Percentiles rank a stretch among this genome's conserved stretches.
Evolutionary conservation across 345 rosid species (phyloP).

Genomic region (Ceriops tagal): DNA sequence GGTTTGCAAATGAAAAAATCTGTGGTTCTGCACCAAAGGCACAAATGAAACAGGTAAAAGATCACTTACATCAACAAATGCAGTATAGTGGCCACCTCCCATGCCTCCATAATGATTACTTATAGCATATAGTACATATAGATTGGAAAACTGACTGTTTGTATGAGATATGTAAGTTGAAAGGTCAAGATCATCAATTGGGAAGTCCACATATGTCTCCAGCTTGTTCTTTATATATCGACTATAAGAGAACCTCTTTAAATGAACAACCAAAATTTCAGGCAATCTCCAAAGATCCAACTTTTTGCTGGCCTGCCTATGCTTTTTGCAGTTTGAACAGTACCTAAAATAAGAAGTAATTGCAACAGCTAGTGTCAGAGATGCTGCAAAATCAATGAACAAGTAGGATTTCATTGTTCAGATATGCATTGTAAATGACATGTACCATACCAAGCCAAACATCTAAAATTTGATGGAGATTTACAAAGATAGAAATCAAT

Average conservation of each 20-base stretch:
- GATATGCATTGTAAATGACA: too few species aligned
- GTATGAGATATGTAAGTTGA: conserved; percentile 15
- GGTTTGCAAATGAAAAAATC: too few species aligned
- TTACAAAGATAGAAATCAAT: too few species aligned
- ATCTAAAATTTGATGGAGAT: neutral
- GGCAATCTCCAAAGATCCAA: conserved; percentile 35
- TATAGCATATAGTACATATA: conserved; percentile 21
- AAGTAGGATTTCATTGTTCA: neutral
- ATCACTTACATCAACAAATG: conserved; percentile 23
- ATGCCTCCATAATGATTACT: conserved; percentile 29
- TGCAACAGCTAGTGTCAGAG: neutral
- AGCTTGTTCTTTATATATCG: conserved; percentile 21
- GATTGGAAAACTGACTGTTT: conserved; percentile 1
- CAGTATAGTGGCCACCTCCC: conserved; percentile 31
- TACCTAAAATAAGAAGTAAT: conserved; percentile 18
- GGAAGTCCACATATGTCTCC: conserved; percentile 33
- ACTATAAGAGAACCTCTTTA: conserved; percentile 28
- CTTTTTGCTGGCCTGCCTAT: conserved; percentile 25
- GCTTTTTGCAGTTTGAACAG: conserved; percentile 29
- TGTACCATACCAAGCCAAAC: neutral
- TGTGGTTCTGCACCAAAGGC: too few species aligned
- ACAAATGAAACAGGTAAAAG: neutral
- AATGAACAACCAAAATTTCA: conserved; percentile 27
- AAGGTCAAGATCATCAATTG: conserved; percentile 22
- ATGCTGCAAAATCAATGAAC: conserved; percentile 1